Conservation (phyloP, 306 rosid species). For the Cucumis hystrix region DNA sequence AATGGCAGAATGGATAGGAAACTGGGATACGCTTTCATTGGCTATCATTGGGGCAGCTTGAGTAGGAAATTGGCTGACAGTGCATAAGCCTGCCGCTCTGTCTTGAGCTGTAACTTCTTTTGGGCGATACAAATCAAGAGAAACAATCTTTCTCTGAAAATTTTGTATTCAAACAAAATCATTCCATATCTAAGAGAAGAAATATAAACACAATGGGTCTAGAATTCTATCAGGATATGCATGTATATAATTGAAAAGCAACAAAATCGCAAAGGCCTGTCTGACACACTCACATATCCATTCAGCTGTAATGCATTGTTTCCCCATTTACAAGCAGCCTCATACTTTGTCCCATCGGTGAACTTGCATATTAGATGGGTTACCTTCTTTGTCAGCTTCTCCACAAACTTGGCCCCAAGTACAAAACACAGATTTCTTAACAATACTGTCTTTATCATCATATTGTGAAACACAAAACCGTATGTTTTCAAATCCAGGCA, state of each 20-base stretch:
- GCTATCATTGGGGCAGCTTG: conserved; percentile 48
- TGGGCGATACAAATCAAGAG: conserved; percentile 57
- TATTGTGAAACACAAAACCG: conserved; percentile 93
- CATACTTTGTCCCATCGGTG: conserved; percentile 70
- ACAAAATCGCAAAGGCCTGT: conserved; percentile 31
- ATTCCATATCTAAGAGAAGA: conserved; percentile 3
- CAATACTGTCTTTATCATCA: conserved; percentile 65
- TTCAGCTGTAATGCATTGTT: conserved; percentile 45
- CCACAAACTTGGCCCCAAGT: conserved; percentile 77
- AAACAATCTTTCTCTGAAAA: conserved; percentile 54
- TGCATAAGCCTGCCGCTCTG: conserved; percentile 59
- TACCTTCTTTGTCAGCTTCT: conserved; percentile 58
- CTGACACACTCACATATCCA: conserved; percentile 93
- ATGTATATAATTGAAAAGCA: background rate
- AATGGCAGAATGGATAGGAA: conserved; percentile 33
- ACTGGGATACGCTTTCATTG: conserved; percentile 37
- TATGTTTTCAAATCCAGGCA: conserved; percentile 68
- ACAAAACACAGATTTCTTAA: conserved; percentile 74
- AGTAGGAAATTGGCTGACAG: conserved; percentile 73
- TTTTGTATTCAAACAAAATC: background rate
- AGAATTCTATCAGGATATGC: background rate
- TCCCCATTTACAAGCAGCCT: conserved; percentile 81
- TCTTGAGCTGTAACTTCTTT: conserved; percentile 72
- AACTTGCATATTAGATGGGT: conserved; percentile 89
- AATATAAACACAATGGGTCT: background rate